Conservation (phyloP, 2,329 filamentous ascomycete genomes). For the Talaromyces verruculosus region DNA sequence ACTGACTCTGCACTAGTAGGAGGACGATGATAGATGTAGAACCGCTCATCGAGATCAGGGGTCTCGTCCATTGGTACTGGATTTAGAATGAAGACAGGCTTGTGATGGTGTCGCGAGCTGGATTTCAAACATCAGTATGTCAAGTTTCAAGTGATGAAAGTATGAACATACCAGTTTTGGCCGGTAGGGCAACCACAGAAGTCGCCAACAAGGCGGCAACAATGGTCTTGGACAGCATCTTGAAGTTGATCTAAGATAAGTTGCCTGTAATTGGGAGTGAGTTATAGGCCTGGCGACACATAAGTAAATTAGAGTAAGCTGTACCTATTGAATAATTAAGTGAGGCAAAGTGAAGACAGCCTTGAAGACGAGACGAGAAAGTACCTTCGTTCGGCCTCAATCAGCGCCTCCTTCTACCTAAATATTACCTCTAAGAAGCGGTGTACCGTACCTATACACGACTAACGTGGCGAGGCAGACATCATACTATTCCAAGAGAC, state of each 20-base stretch:
- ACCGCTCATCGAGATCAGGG: background rate
- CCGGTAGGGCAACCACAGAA: background rate
- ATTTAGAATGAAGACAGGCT: background rate
- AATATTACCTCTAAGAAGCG: background rate
- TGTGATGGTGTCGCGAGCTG: background rate
- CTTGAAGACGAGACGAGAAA: background rate
- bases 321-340: background rate
- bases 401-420: background rate
- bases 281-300: background rate
- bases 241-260: background rate
- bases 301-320: background rate
- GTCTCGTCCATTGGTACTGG: background rate
- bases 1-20: background rate
- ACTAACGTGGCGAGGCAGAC: background rate
- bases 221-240: background rate
- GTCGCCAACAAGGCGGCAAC: conserved; percentile 2
- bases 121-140: background rate
- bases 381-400: background rate
- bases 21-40: background rate
- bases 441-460: background rate
- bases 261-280: background rate
- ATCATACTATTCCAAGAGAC: background rate
- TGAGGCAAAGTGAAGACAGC: background rate
- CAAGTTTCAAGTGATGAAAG: background rate
- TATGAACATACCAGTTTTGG: background rate